These are phyloP conservation scores for Pelargonium myrrhifolium DNA, from an alignment of 441 rosid genomes.

Conservation along the genomic window DNA sequence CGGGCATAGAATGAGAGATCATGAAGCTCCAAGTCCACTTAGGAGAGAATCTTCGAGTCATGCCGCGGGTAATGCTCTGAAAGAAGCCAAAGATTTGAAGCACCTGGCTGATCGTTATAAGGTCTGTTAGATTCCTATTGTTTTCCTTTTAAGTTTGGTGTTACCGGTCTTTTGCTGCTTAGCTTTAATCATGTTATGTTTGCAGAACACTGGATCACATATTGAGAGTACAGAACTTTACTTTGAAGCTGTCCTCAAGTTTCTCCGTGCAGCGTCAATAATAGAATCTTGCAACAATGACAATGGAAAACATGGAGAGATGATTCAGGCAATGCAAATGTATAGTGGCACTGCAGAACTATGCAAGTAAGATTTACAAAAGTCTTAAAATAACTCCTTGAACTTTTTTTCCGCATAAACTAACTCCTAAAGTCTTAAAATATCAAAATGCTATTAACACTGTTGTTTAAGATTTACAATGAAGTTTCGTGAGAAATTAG, in stretches of 20 bases:
- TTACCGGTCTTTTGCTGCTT: conserved; percentile 13
- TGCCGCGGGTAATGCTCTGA: conserved; percentile 64
- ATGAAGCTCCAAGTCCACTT: conserved; percentile 57
- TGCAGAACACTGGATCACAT: conserved; percentile 50
- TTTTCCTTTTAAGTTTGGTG: conserved; percentile 17
- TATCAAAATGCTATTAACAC: too few relatives aligned
- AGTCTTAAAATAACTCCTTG: too few relatives aligned
- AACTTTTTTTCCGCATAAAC: too few relatives aligned
- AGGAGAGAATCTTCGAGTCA: conserved; percentile 67
- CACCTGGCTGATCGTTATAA: conserved; percentile 89
- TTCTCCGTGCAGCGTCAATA: conserved; percentile 80
- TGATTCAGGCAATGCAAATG: conserved; percentile 51
- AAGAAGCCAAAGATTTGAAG: conserved; percentile 90
- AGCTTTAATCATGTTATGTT: conserved; percentile 14
- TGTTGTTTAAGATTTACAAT: too few relatives aligned
- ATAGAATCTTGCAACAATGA: conserved; percentile 62
- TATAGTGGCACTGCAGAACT: conserved; percentile 85
- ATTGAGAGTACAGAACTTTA: conserved; percentile 62
- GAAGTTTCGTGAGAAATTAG: too few relatives aligned
- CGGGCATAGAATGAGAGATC: conserved; percentile 46
- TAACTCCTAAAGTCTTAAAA: too few relatives aligned
- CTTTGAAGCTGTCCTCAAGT: conserved; percentile 90
- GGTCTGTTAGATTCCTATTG: conserved; percentile 34
- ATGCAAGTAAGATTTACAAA: too few relatives aligned
- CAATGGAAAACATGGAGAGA: conserved; percentile 61